phyloP scores from a whole-genome alignment of 768 basidiomycete genomes.

The Lactifluus echinatus region DNA sequence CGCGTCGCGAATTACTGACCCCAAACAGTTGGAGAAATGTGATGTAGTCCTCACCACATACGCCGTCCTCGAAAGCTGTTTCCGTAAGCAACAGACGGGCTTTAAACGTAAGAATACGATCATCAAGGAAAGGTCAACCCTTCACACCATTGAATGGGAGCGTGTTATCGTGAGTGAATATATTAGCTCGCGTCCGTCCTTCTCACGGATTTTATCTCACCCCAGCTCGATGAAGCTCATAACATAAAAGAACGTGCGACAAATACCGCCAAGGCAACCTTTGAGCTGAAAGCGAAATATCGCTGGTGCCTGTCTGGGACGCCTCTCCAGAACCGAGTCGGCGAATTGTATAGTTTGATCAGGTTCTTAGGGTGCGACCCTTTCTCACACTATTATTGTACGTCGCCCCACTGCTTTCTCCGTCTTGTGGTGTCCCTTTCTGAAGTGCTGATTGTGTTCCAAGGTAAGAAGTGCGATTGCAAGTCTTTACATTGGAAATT shows the following conservation, averaged over 20 bases:
- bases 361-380: conserved; percentile 91
- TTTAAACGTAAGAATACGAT: conserved; percentile 81
- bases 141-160: conserved; percentile 83
- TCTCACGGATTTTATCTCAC: conserved; percentile 3
- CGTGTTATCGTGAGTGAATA: conserved; percentile 63
- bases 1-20: conserved; percentile 54
- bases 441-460: conserved; percentile 9
- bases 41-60: conserved; percentile 89
- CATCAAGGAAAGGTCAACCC: conserved; percentile 78
- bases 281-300: conserved; percentile 71
- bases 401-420: conserved; percentile 22
- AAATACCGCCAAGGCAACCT: conserved; percentile 96
- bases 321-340: conserved; percentile 96
- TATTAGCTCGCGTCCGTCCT: conserved; percentile 29
- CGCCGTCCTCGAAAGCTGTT: conserved; percentile 83
- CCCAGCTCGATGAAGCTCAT: conserved; percentile 88
- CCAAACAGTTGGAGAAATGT: conserved; percentile 64
- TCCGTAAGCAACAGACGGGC: conserved; percentile 87
- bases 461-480: conserved; percentile 89
- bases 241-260: conserved; percentile 95
- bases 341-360: conserved; percentile 92
- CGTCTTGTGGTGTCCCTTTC: not conserved
- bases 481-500: conserved; percentile 96
- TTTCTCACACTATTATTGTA: conserved; percentile 87
- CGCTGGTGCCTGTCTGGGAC: conserved; percentile 97